Conservation (phyloP, 2,329 filamentous ascomycete genomes). For the Cryphonectria japonica region DNA sequence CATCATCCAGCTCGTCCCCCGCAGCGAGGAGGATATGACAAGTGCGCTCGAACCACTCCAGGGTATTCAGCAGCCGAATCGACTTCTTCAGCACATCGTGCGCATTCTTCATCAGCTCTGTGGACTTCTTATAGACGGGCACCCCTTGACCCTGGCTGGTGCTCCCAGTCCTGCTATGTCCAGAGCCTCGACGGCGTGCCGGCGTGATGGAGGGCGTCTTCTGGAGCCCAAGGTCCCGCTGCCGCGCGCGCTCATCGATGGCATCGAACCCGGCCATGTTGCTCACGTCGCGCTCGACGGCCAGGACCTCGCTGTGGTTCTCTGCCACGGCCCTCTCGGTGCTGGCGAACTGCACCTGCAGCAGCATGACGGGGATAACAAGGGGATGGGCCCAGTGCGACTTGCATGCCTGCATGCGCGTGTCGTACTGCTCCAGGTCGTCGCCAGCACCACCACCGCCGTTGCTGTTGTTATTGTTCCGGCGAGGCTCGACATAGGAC, state of each 20-base stretch:
- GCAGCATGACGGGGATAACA: conserved; percentile 49
- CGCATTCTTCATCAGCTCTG: conserved; percentile 51
- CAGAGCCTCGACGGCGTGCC: not conserved
- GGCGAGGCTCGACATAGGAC: conserved; percentile 41
- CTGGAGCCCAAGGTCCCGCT: conserved; percentile 30
- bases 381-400: conserved; percentile 51
- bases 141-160: conserved; percentile 8
- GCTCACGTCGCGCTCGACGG: conserved; percentile 48
- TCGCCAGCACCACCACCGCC: conserved; percentile 32
- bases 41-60: conserved; percentile 52
- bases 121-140: conserved; percentile 48
- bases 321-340: conserved; percentile 49
- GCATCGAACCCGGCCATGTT: conserved; percentile 46
- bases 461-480: conserved; percentile 38
- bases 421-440: conserved; percentile 51
- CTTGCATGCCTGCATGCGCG: conserved; percentile 48
- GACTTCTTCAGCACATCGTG: conserved; percentile 51
- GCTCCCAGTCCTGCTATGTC: conserved; percentile 24
- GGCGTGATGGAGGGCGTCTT: conserved; percentile 30
- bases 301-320: conserved; percentile 47
- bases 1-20: conserved; percentile 47
- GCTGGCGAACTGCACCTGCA: conserved; percentile 50
- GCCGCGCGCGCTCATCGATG: conserved; percentile 30
- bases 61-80: conserved; percentile 50
- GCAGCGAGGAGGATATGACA: conserved; percentile 48